Base-by-base conservation (phyloP, 257 asterid species). In the Handroanthus guayacan region DNA sequence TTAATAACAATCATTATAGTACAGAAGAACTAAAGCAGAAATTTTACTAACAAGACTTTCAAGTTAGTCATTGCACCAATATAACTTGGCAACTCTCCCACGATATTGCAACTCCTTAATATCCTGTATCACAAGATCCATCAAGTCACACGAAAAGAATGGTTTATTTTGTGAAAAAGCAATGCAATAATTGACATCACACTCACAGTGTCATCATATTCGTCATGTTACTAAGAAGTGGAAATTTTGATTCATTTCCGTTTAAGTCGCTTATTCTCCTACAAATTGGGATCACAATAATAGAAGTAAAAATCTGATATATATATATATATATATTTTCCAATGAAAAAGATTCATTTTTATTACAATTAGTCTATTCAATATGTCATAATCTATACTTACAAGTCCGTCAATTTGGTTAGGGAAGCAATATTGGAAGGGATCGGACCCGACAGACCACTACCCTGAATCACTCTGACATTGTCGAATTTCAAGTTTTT, bases 221-320 rank as follows among this genome's bases (percentile, higher is more conserved):
- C 41, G n/a, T 75, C 20, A 76, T 68, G 52, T 71, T 56, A 51
- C 65, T 66, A 36, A 91, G 80, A 74, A 72, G 60, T 36, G 94
- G 97, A 72, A 91, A 88, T 72, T 78, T 63, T 14, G 96, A 84
- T 13, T 51, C 87, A 57, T 82, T 87, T 62, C 92, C 96, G 14
- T 48, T 83, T 89, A 91, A 78, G 80, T 91, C 97, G 63, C 91
- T 88, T 58, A 91, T 85, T 82, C 94, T 88, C 90, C 97, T 91
- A 91, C 84, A 72, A 58, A 77, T 69, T 12, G 34, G 75, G 71
- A 69, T 73, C 77, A 71, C 56, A 47, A 34, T 12, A 69, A 69
- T 63, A 72, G 5, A 17, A 18, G 44, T 34, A 39, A 60, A 54
- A 25, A 48, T 55, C 44, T 25, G 31, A 25, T 25, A n/a, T n/a